A percentile compares a stretch with the other conserved stretches of the same genome.
Evolutionary conservation across 495 filamentous ascomycete genomes (phyloP).

Genomic region (Podospora anserina): DNA sequence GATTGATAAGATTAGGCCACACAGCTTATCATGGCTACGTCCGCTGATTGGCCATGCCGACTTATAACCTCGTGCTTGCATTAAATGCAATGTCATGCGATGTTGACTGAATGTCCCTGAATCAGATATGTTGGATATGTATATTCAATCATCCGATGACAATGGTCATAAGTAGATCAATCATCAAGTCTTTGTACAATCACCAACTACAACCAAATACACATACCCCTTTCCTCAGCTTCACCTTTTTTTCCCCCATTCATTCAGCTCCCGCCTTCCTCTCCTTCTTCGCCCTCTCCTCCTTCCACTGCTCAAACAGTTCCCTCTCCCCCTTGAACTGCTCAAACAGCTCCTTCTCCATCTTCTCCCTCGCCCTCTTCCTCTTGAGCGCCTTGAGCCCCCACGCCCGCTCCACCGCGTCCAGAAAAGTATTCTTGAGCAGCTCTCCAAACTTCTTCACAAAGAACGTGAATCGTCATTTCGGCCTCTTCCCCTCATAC

Average conservation of each 20-base stretch:
- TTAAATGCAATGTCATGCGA: background rate
- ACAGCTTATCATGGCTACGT: background rate
- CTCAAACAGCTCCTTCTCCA: background rate
- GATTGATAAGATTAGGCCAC: background rate
- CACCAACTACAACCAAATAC: background rate
- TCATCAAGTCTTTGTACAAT: background rate
- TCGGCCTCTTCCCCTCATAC: conserved; percentile 15
- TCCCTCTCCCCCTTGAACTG: background rate
- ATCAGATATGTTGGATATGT: no score
- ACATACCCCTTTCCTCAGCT: background rate
- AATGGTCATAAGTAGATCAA: background rate
- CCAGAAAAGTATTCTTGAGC: background rate
- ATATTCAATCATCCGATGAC: no score
- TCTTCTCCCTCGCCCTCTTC: background rate
- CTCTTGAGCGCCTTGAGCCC: background rate
- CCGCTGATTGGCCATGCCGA: background rate
- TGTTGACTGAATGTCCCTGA: no score
- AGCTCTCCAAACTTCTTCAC: background rate
- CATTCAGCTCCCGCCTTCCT: background rate
- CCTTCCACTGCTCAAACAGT: background rate
- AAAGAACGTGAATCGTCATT: background rate
- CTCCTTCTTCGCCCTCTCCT: background rate
- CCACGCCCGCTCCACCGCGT: background rate
- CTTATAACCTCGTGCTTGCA: background rate
- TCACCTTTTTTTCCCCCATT: background rate